These are phyloP conservation scores for Sugiyamaella grinbergsii DNA, from an alignment of 1,139 yeast species.

Conservation along the genomic window DNA sequence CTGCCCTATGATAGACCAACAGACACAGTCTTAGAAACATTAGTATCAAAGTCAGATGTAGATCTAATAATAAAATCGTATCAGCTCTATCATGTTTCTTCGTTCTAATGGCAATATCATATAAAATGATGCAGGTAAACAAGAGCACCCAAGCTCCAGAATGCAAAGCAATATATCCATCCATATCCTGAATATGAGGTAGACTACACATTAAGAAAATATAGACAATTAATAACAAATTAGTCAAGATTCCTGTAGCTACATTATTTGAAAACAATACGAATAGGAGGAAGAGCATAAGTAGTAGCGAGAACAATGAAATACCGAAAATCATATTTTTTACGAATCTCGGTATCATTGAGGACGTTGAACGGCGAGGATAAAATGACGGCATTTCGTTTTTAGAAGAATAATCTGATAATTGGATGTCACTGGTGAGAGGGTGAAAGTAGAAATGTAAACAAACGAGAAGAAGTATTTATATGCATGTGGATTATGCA, in stretches of 20 bases:
- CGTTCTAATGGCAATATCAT: constrained; percentile 4
- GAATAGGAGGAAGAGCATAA: constrained; percentile 2
- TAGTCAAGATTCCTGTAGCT: constrained; percentile 2
- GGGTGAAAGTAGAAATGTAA: constrained; percentile 3
- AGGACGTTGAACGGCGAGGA: constrained; percentile 1
- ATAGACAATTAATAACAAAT: not conserved
- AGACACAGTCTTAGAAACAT: constrained; percentile 6
- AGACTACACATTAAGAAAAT: not conserved
- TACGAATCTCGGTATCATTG: not conserved
- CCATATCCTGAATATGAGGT: not conserved
- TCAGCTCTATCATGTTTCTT: constrained; percentile 11
- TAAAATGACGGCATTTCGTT: not conserved
- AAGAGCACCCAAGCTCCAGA: not conserved
- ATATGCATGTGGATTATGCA: constrained; percentile 4
- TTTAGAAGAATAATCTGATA: not conserved
- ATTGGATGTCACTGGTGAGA: not conserved
- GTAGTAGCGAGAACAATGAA: not conserved
- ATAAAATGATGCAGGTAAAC: not conserved
- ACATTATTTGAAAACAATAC: not conserved
- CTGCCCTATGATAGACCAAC: not conserved
- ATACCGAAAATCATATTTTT: not conserved
- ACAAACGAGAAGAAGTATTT: constrained; percentile 9
- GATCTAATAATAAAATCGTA: constrained; percentile 3
- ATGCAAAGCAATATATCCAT: not conserved
- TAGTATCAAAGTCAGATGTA: constrained; percentile 4